phyloP scores from a whole-genome alignment of 139 green algal genomes.

The Ostreobium quekettii region DNA sequence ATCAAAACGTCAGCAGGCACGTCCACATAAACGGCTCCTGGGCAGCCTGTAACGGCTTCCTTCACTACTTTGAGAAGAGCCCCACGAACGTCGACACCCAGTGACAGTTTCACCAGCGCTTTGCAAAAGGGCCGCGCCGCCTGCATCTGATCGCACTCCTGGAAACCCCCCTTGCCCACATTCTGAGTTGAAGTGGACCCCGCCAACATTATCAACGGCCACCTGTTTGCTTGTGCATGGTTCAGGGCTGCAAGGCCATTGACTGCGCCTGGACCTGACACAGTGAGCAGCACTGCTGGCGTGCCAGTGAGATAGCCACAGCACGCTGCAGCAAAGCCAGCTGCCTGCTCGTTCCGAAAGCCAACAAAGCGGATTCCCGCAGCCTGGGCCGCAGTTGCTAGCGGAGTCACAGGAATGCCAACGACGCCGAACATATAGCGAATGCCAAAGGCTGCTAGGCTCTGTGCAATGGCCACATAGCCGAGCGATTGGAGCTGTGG shows the following conservation, averaged over 20 bases:
- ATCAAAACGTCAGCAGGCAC: conserved; percentile 63
- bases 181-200: conserved; percentile 39
- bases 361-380: conserved; percentile 68
- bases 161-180: conserved; percentile 70
- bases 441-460: conserved; percentile 49
- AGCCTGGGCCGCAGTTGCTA: conserved; percentile 59
- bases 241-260: conserved; percentile 64
- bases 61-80: too few species aligned
- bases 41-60: conserved; percentile 39
- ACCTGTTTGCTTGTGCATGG: conserved; percentile 63
- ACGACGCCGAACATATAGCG: conserved; percentile 69
- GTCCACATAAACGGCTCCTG: conserved; percentile 63
- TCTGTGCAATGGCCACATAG: conserved; percentile 35
- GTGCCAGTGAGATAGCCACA: conserved; percentile 61
- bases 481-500: conserved; percentile 20
- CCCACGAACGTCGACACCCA: too few species aligned
- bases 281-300: conserved; percentile 68
- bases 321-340: conserved; percentile 68
- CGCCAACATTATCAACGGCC: conserved; percentile 66
- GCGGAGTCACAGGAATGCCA: conserved; percentile 73
- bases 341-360: conserved; percentile 79
- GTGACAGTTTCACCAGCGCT: too few species aligned
- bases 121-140: conserved; percentile 50
- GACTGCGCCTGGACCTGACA: conserved; percentile 66
- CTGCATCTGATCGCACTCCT: conserved; percentile 72